Conservation (phyloP, 306 rosid genomes). For the Begonia peltatifolia region DNA sequence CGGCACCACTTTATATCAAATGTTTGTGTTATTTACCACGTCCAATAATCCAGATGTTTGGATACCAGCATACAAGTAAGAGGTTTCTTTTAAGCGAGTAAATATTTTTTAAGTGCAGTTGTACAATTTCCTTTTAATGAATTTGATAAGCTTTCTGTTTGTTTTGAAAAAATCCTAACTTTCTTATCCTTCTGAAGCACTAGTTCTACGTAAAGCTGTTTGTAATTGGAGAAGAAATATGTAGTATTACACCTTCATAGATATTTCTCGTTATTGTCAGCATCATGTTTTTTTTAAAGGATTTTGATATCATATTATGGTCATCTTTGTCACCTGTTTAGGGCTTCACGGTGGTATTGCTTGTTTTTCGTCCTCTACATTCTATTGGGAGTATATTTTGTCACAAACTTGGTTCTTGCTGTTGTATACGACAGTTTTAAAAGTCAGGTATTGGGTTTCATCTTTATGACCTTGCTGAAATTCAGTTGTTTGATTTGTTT, state of each 20-base stretch:
- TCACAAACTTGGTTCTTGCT: constrained; percentile 89
- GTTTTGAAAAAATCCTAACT: too few relatives aligned
- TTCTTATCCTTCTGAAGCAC: too few relatives aligned
- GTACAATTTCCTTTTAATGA: neutral
- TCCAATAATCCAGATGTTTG: constrained; percentile 96
- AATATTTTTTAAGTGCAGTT: neutral
- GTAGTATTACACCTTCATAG: neutral
- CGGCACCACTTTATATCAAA: constrained; percentile 64
- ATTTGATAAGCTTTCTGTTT: too few relatives aligned
- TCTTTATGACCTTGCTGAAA: neutral
- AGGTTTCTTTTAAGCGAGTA: constrained; percentile 9
- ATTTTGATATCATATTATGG: too few relatives aligned
- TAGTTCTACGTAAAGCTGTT: too few relatives aligned
- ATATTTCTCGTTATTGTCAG: neutral
- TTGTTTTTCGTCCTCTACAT: constrained; percentile 66
- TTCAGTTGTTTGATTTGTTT: too few relatives aligned
- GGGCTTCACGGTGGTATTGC: constrained; percentile 92
- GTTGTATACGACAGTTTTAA: constrained; percentile 94
- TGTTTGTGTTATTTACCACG: constrained; percentile 79
- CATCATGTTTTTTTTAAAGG: too few relatives aligned
- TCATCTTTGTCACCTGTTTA: constrained; percentile 21
- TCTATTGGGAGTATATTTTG: constrained; percentile 91
- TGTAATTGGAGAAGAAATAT: neutral
- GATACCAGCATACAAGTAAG: constrained; percentile 99
- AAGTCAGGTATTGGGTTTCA: constrained; percentile 46